A percentile compares a stretch with the other conserved stretches of the same genome.
Conservation (phyloP, 129 eudicot species). For the Arctium lappa region DNA sequence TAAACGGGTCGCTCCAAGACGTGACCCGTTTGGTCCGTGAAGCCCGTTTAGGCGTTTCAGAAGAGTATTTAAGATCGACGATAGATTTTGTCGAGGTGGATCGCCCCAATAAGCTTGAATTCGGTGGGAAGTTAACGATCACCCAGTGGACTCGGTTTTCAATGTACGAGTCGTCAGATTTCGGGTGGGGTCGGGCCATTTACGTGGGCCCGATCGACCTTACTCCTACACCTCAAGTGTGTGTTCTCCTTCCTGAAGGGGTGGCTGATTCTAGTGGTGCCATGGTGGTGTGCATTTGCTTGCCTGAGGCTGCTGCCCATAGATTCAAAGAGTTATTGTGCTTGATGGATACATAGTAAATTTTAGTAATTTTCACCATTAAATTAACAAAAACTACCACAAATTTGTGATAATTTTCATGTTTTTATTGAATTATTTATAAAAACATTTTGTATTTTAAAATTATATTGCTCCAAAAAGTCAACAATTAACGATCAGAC, state of each 20-base stretch:
- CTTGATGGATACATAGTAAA: slow-evolving; percentile 26
- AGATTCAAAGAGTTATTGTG: slow-evolving; percentile 51
- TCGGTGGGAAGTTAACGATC: slow-evolving; percentile 77
- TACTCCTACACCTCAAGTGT: slow-evolving; percentile 92
- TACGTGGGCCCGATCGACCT: slow-evolving; percentile 87
- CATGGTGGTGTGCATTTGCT: slow-evolving; percentile 78
- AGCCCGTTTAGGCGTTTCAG: slow-evolving; percentile 59
- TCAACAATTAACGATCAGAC: not conserved
- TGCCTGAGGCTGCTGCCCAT: slow-evolving; percentile 72
- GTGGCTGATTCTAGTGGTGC: slow-evolving; percentile 49
- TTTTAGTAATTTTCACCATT: not conserved
- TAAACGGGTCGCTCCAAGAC: slow-evolving; percentile 39
- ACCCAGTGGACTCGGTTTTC: slow-evolving; percentile 94
- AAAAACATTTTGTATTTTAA: slow-evolving; percentile 5
- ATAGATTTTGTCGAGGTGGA: slow-evolving; percentile 62
- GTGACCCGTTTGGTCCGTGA: slow-evolving; percentile 53
- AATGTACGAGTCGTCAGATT: slow-evolving; percentile 81
- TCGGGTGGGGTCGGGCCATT: slow-evolving; percentile 85
- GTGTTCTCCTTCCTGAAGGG: slow-evolving; percentile 75
- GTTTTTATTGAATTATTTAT: slow-evolving; percentile 1
- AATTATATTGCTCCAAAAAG: not conserved
- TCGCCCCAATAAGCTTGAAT: slow-evolving; percentile 76
- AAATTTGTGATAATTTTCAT: slow-evolving; percentile 19
- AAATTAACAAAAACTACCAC: not conserved
- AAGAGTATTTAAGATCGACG: slow-evolving; percentile 78